A percentile compares a stretch with the other conserved stretches of the same genome.
phyloP scores from a whole-genome alignment of 345 rosid species.

The Salix brachista region DNA sequence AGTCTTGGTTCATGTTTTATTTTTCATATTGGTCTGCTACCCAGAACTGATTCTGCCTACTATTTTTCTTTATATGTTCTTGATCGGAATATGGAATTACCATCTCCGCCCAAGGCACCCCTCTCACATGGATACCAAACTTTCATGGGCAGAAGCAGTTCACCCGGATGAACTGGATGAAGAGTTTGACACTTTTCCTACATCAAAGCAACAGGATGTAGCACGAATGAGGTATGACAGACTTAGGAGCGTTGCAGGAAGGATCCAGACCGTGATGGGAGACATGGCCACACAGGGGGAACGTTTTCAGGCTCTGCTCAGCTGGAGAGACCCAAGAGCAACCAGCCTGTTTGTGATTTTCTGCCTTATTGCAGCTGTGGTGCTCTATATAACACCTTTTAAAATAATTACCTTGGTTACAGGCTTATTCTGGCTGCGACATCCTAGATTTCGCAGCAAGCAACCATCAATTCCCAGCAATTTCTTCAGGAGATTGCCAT shows the following conservation, averaged over 20 bases:
- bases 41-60: conserved; percentile 32
- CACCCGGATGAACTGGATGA: conserved; percentile 32
- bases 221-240: conserved; percentile 32
- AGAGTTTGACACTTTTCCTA: conserved; percentile 30
- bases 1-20: conserved; percentile 17
- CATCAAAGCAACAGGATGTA: conserved; percentile 22
- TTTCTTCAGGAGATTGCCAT: conserved; percentile 30
- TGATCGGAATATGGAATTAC: conserved; percentile 31
- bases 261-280: conserved; percentile 34
- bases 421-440: conserved; percentile 27
- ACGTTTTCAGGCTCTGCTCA: conserved; percentile 25
- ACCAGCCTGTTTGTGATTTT: conserved; percentile 21
- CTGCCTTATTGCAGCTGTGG: conserved; percentile 28
- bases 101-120: conserved; percentile 30
- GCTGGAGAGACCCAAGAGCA: conserved; percentile 37
- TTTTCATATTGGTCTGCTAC: conserved; percentile 28
- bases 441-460: conserved; percentile 32
- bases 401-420: conserved; percentile 21
- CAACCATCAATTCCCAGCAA: conserved; percentile 27
- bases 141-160: conserved; percentile 30
- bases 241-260: conserved; percentile 29
- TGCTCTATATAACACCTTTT: conserved; percentile 30
- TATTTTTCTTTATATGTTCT: conserved; percentile 26
- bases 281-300: conserved; percentile 38
- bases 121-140: conserved; percentile 33